Evolutionary conservation across 352 stramenopile species (phyloP).

Genomic region (Pythium aristosporum): DNA sequence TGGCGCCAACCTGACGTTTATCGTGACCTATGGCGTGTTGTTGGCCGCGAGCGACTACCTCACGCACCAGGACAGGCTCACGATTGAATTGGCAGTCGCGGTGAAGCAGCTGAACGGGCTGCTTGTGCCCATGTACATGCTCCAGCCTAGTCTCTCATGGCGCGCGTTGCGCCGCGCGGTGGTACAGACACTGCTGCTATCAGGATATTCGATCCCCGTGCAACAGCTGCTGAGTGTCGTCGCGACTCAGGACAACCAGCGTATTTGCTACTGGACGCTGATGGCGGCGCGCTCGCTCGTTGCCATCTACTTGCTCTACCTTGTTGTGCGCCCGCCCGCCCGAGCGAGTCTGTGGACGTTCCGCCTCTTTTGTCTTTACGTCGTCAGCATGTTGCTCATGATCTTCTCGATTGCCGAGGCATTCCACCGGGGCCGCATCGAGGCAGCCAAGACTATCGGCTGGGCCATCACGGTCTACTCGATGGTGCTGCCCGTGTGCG

Average conservation of each 20-base stretch:
- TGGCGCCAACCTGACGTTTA: slow-evolving; percentile 27
- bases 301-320: slow-evolving; percentile 13
- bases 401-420: slow-evolving; percentile 13
- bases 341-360: slow-evolving; percentile 5
- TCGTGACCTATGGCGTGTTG: slow-evolving; percentile 38
- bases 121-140: slow-evolving; percentile 48
- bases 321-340: slow-evolving; percentile 7
- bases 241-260: neutral
- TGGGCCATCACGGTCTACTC: slow-evolving; percentile 26
- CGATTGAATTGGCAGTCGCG: slow-evolving; percentile 42
- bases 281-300: neutral
- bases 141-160: slow-evolving; percentile 53
- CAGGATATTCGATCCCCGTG: slow-evolving; percentile 35
- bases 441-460: slow-evolving; percentile 15
- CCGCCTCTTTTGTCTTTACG: slow-evolving; percentile 9
- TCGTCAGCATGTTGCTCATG: slow-evolving; percentile 11
- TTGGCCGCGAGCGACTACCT: slow-evolving; percentile 29
- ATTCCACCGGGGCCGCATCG: slow-evolving; percentile 15
- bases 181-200: slow-evolving; percentile 33
- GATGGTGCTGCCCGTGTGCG: slow-evolving; percentile 24
- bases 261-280: slow-evolving; percentile 12
- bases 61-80: slow-evolving; percentile 21
- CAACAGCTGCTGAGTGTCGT: slow-evolving; percentile 20
- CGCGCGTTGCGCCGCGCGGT: slow-evolving; percentile 33
- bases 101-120: slow-evolving; percentile 47